phyloP scores from a whole-genome alignment of 345 rosid species.

The Murraya koenigii region DNA sequence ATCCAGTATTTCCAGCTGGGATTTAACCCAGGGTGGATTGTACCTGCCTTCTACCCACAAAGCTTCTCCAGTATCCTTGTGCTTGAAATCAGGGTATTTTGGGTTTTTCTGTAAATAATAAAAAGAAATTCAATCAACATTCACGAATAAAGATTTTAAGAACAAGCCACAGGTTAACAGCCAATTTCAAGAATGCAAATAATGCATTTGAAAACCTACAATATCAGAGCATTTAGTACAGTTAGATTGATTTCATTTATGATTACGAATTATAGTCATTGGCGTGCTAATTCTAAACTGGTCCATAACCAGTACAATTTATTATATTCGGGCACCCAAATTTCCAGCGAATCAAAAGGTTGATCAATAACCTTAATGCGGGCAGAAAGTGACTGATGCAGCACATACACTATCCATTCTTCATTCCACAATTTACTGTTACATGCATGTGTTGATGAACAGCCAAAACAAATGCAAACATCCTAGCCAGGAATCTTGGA shows the following conservation, averaged over 20 bases:
- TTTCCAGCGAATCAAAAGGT: not conserved
- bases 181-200: not conserved
- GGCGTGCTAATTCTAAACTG: not conserved
- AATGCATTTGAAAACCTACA: not conserved
- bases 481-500: slow-evolving; percentile 5
- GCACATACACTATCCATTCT: not conserved
- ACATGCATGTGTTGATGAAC: not conserved
- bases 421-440: not conserved
- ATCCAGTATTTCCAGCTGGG: slow-evolving; percentile 52
- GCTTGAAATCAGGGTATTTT: slow-evolving; percentile 68
- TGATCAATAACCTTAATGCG: not conserved
- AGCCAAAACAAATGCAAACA: not conserved
- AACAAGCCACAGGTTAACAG: not conserved
- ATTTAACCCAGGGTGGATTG: slow-evolving; percentile 62
- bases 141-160: not conserved
- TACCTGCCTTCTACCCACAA: slow-evolving; percentile 60
- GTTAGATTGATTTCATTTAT: not conserved
- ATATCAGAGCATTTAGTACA: not conserved
- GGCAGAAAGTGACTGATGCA: not conserved
- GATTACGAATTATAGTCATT: not conserved
- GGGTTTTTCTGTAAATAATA: slow-evolving; percentile 48
- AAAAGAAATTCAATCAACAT: not conserved
- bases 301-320: not conserved
- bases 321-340: not conserved
- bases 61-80: slow-evolving; percentile 75